These are phyloP conservation scores for Aspergillus tamarii DNA, from an alignment of 2,329 filamentous ascomycete genomes.

Conservation along the genomic window DNA sequence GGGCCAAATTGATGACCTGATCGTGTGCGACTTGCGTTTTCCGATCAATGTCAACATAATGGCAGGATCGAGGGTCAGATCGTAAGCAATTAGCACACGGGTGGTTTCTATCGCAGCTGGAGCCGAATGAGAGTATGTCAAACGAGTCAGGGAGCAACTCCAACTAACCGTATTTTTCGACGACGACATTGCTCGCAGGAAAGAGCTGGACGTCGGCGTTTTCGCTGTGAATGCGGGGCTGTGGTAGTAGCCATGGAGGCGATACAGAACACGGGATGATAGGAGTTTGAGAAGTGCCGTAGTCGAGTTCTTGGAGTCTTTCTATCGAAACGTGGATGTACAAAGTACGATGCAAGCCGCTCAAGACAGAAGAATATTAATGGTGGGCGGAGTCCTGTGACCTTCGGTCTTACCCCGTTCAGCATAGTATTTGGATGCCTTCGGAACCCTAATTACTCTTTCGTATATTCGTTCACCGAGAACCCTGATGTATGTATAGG, in stretches of 20 bases:
- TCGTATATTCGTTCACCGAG: not conserved
- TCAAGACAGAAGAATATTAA: not conserved
- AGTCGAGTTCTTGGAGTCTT: not conserved
- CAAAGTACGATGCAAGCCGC: no score
- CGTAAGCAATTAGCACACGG: conserved; percentile 72
- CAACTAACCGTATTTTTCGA: not conserved
- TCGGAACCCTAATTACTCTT: not conserved
- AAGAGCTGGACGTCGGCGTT: not conserved
- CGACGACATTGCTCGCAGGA: not conserved
- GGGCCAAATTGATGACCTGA: not conserved
- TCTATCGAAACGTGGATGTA: not conserved
- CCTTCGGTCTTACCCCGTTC: not conserved
- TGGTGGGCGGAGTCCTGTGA: not conserved
- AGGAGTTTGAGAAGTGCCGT: no score
- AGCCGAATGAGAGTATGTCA: not conserved
- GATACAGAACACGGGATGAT: not conserved
- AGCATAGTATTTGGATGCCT: not conserved
- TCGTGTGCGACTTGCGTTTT: not conserved
- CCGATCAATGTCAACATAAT: not conserved
- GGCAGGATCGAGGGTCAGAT: conserved; percentile 57
- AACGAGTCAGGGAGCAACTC: not conserved
- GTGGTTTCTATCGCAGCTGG: conserved; percentile 73
- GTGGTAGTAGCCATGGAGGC: not conserved
- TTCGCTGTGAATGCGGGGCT: not conserved
- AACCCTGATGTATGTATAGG: no score